Conservation (phyloP, 352 stramenopile species). For the Phytophthora europaea region DNA sequence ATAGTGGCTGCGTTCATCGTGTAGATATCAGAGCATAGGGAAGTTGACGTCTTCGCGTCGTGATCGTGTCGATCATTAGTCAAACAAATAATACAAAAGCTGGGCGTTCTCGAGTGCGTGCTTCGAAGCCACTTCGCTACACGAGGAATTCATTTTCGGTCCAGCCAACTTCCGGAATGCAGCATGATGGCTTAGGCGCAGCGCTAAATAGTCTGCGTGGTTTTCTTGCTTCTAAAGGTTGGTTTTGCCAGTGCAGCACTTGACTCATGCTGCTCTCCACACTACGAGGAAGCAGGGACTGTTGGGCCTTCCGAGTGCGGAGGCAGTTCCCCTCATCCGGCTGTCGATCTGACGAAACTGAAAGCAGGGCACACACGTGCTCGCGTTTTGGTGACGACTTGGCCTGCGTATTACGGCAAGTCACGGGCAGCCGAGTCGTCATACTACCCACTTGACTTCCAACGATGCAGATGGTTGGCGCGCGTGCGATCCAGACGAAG, state of each 20-base stretch:
- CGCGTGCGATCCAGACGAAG: background rate
- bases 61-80: background rate
- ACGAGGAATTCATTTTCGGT: conserved; percentile 3
- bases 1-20: background rate
- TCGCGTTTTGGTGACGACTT: conserved; percentile 23
- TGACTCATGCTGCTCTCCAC: conserved; percentile 30
- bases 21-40: conserved; percentile 19
- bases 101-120: background rate
- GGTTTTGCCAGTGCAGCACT: conserved; percentile 14
- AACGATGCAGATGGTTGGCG: conserved; percentile 15
- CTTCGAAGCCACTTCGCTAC: background rate
- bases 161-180: conserved; percentile 1
- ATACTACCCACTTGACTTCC: conserved; percentile 29
- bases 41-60: background rate
- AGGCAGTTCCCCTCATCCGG: conserved; percentile 21
- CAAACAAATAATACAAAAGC: background rate
- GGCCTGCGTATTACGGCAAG: conserved; percentile 14
- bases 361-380: conserved; percentile 31
- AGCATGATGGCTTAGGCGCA: background rate
- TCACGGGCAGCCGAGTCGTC: conserved; percentile 12
- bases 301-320: background rate
- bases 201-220: background rate
- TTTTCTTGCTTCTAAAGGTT: background rate
- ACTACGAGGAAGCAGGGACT: background rate
- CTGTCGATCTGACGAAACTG: conserved; percentile 24